Conservation (phyloP, 331 rosid species). For the Cydonia oblonga region DNA sequence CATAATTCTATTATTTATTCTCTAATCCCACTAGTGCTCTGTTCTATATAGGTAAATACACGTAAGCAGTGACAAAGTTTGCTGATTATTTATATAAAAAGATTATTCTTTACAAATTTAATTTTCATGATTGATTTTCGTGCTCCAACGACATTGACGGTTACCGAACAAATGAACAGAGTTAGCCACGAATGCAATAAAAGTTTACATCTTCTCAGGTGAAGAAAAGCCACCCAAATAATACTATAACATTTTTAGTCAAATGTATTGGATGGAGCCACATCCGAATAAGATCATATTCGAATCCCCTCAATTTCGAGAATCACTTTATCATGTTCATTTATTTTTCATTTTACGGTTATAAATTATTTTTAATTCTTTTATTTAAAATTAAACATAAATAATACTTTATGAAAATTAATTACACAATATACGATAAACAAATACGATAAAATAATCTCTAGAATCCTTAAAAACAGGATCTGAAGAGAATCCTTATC, state of each 20-base stretch:
- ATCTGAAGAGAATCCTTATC: too few species aligned
- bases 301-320: fast-evolving
- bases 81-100: background rate
- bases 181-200: background rate
- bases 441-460: too few species aligned
- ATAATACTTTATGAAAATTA: too few species aligned
- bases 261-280: background rate
- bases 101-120: too few species aligned
- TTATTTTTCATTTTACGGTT: too few species aligned
- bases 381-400: too few species aligned
- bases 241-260: background rate
- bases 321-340: too few species aligned
- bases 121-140: background rate
- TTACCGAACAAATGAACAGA: slow-evolving; percentile 19
- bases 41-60: background rate
- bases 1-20: background rate
- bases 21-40: background rate
- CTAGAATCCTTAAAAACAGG: fast-evolving
- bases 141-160: slow-evolving; percentile 2
- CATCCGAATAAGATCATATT: background rate
- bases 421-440: too few species aligned
- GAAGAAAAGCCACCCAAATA: background rate
- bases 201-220: background rate
- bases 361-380: too few species aligned
- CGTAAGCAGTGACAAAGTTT: background rate